These are phyloP conservation scores for Lactarius akahatsu DNA, from an alignment of 768 basidiomycete species.

Conservation along the genomic window DNA sequence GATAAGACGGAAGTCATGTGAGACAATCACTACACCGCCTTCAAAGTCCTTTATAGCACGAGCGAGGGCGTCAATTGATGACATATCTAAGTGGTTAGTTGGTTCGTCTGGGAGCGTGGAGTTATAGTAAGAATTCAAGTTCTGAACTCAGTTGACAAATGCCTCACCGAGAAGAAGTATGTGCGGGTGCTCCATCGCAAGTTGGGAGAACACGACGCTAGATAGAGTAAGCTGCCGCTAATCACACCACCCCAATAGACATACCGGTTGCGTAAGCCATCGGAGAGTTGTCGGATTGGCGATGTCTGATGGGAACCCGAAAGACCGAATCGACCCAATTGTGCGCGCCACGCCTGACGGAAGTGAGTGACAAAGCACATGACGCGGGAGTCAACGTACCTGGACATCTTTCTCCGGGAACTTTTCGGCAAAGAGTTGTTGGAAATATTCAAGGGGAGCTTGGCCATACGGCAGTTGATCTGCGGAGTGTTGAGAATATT, in stretches of 20 bases:
- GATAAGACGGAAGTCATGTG: slow-evolving; percentile 99
- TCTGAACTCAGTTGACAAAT: slow-evolving; percentile 5
- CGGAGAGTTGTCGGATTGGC: slow-evolving; percentile 92
- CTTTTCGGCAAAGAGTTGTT: slow-evolving; percentile 70
- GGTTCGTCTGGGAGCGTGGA: slow-evolving; percentile 65
- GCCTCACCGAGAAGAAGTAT: slow-evolving; percentile 77
- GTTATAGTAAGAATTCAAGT: slow-evolving; percentile 8
- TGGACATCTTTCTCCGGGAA: slow-evolving; percentile 92
- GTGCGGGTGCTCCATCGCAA: slow-evolving; percentile 97
- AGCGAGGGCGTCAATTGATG: slow-evolving; percentile 95
- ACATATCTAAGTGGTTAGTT: slow-evolving; percentile 98
- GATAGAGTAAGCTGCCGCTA: slow-evolving; percentile 23
- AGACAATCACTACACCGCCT: slow-evolving; percentile 98
- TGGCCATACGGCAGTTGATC: slow-evolving; percentile 96
- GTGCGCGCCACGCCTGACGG: slow-evolving; percentile 83
- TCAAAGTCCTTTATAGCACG: slow-evolving; percentile 94
- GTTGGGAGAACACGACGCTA: slow-evolving; percentile 93
- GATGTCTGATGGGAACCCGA: slow-evolving; percentile 91
- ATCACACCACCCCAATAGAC: slow-evolving; percentile 33
- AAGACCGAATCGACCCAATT: slow-evolving; percentile 94
- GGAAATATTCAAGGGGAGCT: slow-evolving; percentile 92
- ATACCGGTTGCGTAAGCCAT: slow-evolving; percentile 93
- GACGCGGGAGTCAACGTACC: slow-evolving; percentile 36
- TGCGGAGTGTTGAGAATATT: slow-evolving; percentile 98
- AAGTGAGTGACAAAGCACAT: slow-evolving; percentile 20